Evolutionary conservation across 257 asterid species (phyloP).

Genomic region (Mentha longifolia): DNA sequence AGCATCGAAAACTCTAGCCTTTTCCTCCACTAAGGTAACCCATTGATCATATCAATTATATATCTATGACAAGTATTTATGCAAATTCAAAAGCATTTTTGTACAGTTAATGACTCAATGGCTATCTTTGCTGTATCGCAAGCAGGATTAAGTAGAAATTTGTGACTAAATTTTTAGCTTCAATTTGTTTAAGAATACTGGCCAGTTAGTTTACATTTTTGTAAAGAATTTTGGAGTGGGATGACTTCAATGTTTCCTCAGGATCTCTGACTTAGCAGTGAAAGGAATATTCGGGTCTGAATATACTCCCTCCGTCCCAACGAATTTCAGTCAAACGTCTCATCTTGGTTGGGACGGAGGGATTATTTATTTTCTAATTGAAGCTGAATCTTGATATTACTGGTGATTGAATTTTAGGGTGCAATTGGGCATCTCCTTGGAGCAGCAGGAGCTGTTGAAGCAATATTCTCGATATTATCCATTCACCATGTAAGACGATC

Average conservation of each 20-base stretch:
- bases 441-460: conserved; percentile 99
- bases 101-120: background rate
- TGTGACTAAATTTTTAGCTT: background rate
- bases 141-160: conserved; percentile 2
- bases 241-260: background rate
- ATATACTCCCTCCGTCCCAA: too few species aligned
- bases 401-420: conserved; percentile 54
- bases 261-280: background rate
- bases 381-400: conserved; percentile 12
- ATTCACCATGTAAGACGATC: conserved; percentile 70
- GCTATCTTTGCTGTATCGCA: background rate
- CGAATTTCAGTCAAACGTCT: too few species aligned
- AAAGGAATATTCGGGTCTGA: background rate
- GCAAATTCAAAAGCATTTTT: background rate
- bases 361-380: background rate
- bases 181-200: background rate
- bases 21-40: conserved; percentile 89
- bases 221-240: background rate
- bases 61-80: background rate
- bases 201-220: background rate
- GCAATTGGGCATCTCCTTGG: conserved; percentile 96
- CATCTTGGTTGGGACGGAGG: too few species aligned
- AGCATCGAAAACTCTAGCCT: conserved; percentile 65
- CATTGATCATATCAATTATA: background rate
- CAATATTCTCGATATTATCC: conserved; percentile 73